phyloP scores from a whole-genome alignment of 2,329 filamentous ascomycete species.

The Plenodomus biglobosus region DNA sequence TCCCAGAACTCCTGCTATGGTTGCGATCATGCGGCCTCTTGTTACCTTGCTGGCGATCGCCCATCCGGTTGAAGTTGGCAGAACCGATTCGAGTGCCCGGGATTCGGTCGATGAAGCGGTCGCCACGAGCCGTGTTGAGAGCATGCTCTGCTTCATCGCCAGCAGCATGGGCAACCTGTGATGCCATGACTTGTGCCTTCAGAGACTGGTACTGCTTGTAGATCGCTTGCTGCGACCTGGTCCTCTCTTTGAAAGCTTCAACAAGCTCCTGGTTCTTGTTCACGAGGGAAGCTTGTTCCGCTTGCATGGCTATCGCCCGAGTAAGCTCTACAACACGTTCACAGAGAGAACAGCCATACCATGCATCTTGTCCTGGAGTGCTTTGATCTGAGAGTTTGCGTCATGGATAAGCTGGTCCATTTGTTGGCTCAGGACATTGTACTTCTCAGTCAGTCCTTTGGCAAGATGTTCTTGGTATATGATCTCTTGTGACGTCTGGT shows the following conservation, averaged over 20 bases:
- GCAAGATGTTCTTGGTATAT: conserved; percentile 76
- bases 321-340: background rate
- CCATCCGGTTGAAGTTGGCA: conserved; percentile 23
- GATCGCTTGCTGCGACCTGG: conserved; percentile 66
- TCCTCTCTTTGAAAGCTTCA: conserved; percentile 69
- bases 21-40: conserved; percentile 21
- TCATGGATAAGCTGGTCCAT: conserved; percentile 74
- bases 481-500: conserved; percentile 82
- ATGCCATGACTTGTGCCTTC: conserved; percentile 58
- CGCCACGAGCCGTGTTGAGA: conserved; percentile 28
- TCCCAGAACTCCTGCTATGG: conserved; percentile 30
- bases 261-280: conserved; percentile 73
- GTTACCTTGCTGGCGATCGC: conserved; percentile 15
- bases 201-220: conserved; percentile 63
- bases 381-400: conserved; percentile 71
- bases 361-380: conserved; percentile 64
- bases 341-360: conserved; percentile 48
- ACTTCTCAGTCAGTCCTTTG: conserved; percentile 73
- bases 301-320: conserved; percentile 54
- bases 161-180: conserved; percentile 58
- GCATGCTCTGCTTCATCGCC: conserved; percentile 49
- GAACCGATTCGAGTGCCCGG: conserved; percentile 33
- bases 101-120: conserved; percentile 35
- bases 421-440: conserved; percentile 62
- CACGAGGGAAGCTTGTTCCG: conserved; percentile 64